phyloP scores from a whole-genome alignment of 2,329 filamentous ascomycete genomes.

The Rhexocercosporidium sp. region DNA sequence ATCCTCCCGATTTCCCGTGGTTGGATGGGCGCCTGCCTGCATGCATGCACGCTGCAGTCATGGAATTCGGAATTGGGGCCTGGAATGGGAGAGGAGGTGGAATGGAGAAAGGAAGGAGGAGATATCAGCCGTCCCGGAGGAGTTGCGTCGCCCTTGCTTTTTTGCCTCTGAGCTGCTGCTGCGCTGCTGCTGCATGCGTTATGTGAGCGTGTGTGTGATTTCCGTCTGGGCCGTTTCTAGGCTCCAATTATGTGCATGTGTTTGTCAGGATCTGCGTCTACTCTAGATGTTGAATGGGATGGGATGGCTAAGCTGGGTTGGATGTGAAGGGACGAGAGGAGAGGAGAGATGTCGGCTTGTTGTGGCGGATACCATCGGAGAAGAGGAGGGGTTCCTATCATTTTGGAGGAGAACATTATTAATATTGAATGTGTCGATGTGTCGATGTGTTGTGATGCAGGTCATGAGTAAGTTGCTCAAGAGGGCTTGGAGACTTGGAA shows the following conservation, averaged over 20 bases:
- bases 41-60: constrained; percentile 9
- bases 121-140: background rate
- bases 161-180: background rate
- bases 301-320: background rate
- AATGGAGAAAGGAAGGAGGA: background rate
- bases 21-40: background rate
- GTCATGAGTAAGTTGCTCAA: constrained; percentile 9
- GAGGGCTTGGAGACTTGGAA: background rate
- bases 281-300: background rate
- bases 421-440: background rate
- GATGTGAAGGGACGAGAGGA: background rate
- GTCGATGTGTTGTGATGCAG: constrained; percentile 10
- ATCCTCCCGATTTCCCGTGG: constrained; percentile 2
- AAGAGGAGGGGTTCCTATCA: background rate
- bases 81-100: background rate
- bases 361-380: constrained; percentile 1
- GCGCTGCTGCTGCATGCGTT: background rate
- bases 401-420: background rate
- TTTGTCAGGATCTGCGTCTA: constrained; percentile 5
- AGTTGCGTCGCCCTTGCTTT: background rate
- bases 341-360: background rate
- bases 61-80: background rate
- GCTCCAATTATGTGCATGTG: constrained; percentile 4
- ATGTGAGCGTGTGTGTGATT: background rate
- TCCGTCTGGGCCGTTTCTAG: constrained; percentile 5